Evolutionary conservation across 2,329 filamentous ascomycete genomes (phyloP).

Genomic region (Diaporthe ampelina): DNA sequence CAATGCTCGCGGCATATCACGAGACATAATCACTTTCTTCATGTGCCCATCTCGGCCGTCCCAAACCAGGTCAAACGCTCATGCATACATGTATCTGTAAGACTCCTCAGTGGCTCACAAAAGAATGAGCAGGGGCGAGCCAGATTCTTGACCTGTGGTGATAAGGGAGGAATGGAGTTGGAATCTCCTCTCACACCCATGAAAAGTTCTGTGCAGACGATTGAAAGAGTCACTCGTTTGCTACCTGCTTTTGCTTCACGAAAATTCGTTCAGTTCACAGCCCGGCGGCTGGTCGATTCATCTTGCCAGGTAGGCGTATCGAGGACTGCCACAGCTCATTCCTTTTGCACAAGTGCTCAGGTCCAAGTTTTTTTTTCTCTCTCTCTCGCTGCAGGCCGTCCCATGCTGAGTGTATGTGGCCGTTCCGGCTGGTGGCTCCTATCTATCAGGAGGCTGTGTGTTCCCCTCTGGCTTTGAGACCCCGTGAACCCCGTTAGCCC

Average conservation of each 20-base stretch:
- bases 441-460: constrained; percentile 22
- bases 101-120: neutral
- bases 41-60: neutral
- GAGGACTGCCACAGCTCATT: neutral
- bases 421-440: constrained; percentile 2
- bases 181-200: neutral
- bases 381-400: neutral
- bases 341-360: neutral
- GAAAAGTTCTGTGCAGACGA: neutral
- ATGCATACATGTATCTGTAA: neutral
- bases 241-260: neutral
- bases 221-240: neutral
- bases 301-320: neutral
- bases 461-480: neutral
- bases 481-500: neutral
- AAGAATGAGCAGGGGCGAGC: neutral
- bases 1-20: too few species aligned
- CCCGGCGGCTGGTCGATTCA: neutral
- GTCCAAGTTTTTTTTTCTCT: neutral
- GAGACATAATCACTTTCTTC: neutral
- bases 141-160: neutral
- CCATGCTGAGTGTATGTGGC: constrained; percentile 14
- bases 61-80: neutral
- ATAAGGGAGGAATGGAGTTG: too few species aligned
- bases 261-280: neutral